Percentiles rank a stretch among this genome's conserved stretches.
Conservation (phyloP, 257 asterid genomes). For the Verbascum thapsus region DNA sequence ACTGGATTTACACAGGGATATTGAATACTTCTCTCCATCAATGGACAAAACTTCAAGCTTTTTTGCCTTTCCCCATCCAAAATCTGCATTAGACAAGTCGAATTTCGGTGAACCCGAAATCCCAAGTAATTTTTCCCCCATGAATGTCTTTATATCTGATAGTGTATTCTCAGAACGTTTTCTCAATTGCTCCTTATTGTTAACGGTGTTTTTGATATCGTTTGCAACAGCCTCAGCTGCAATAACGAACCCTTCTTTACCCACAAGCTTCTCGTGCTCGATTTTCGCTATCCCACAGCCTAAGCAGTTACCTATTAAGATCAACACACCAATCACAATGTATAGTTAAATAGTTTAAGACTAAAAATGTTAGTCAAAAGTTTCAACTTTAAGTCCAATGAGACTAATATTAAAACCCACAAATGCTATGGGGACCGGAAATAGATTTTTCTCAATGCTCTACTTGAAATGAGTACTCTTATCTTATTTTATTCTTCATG, state of each 20-base stretch:
- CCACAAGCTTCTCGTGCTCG: slow-evolving; percentile 27
- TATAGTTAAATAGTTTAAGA: no score
- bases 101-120: slow-evolving; percentile 55
- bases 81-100: slow-evolving; percentile 45
- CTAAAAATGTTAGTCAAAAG: no score
- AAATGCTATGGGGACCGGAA: no score
- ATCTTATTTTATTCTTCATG: no score
- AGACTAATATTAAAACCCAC: no score
- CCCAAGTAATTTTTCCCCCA: slow-evolving; percentile 15
- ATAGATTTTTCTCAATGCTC: no score
- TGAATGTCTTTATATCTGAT: background rate
- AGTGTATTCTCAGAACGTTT: slow-evolving; percentile 39
- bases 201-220: slow-evolving; percentile 27
- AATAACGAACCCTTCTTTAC: slow-evolving; percentile 37
- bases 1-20: slow-evolving; percentile 40
- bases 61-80: slow-evolving; percentile 50
- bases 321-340: no score
- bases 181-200: slow-evolving; percentile 30
- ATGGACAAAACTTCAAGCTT: slow-evolving; percentile 40
- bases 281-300: slow-evolving; percentile 26
- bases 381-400: no score
- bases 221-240: slow-evolving; percentile 41
- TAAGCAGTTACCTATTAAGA: slow-evolving; percentile 26
- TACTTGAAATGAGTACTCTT: no score
- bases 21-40: slow-evolving; percentile 38